phyloP scores from a whole-genome alignment of 345 rosid species.

The Ceriops decandra region DNA sequence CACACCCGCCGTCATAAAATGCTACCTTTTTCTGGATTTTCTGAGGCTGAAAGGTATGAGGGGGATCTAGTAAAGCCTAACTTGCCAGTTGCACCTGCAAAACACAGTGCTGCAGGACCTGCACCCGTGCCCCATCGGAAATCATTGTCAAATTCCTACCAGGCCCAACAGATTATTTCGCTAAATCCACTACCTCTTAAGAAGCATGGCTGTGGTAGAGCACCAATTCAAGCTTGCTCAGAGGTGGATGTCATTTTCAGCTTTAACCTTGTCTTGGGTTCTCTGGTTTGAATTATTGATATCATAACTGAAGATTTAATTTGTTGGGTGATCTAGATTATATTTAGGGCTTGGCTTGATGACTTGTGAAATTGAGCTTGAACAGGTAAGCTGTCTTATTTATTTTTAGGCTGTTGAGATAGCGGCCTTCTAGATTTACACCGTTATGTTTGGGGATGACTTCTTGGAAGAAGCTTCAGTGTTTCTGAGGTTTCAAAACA shows the following conservation, averaged over 20 bases:
- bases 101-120: slow-evolving; percentile 50
- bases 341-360: too few species aligned
- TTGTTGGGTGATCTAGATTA: neutral
- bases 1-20: slow-evolving; percentile 69
- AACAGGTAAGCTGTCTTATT: too few species aligned
- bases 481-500: too few species aligned
- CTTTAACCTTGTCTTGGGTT: neutral
- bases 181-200: slow-evolving; percentile 89
- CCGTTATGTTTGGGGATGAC: too few species aligned
- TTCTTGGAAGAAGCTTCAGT: too few species aligned
- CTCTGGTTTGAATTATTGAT: neutral
- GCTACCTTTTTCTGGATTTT: slow-evolving; percentile 72
- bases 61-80: slow-evolving; percentile 65
- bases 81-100: slow-evolving; percentile 55
- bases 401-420: too few species aligned
- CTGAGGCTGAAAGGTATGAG: slow-evolving; percentile 66
- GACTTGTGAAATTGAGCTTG: too few species aligned
- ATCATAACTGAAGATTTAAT: neutral
- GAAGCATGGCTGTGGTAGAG: slow-evolving; percentile 97
- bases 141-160: slow-evolving; percentile 70
- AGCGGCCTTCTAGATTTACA: too few species aligned
- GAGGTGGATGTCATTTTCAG: slow-evolving; percentile 54
- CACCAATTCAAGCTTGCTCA: slow-evolving; percentile 86
- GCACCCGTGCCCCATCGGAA: slow-evolving; percentile 65
- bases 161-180: slow-evolving; percentile 87